phyloP scores from a whole-genome alignment of 1,284 basidiomycete genomes.

The Porodaedalea pini region DNA sequence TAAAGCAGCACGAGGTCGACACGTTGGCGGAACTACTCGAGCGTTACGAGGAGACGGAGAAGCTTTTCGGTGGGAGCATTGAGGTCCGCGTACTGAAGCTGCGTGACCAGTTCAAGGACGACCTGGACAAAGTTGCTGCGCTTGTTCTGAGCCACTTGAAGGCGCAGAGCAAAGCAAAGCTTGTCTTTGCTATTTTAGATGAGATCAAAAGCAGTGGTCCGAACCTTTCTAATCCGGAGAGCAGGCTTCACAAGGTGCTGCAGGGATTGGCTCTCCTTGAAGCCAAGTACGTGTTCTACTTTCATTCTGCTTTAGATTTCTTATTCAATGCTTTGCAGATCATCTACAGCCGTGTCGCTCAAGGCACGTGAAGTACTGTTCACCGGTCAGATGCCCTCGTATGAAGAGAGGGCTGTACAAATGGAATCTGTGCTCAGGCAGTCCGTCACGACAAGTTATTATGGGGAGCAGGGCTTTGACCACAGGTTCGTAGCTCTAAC shows the following conservation, averaged over 20 bases:
- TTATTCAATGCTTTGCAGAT: slow-evolving; percentile 41
- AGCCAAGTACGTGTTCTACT: slow-evolving; percentile 58
- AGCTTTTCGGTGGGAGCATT: slow-evolving; percentile 88
- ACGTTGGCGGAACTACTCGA: slow-evolving; percentile 71
- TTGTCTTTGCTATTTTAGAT: slow-evolving; percentile 84
- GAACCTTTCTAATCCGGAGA: slow-evolving; percentile 71
- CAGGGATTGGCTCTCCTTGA: slow-evolving; percentile 83
- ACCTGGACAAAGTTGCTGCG: slow-evolving; percentile 84
- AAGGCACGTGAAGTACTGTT: slow-evolving; percentile 98
- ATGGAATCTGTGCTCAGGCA: slow-evolving; percentile 93
- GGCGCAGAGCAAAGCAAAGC: slow-evolving; percentile 88
- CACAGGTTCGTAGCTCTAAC: slow-evolving; percentile 42
- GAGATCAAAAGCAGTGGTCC: slow-evolving; percentile 78
- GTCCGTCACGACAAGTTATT: slow-evolving; percentile 83
- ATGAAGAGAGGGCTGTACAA: slow-evolving; percentile 89
- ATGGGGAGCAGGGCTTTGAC: slow-evolving; percentile 77
- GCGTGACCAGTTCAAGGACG: slow-evolving; percentile 89
- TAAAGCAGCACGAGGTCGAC: slow-evolving; percentile 85
- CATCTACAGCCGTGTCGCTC: slow-evolving; percentile 84
- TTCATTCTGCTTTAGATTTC: not conserved
- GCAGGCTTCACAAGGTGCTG: slow-evolving; percentile 66
- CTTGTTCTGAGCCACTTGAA: slow-evolving; percentile 95
- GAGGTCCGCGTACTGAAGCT: slow-evolving; percentile 90
- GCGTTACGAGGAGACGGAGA: slow-evolving; percentile 83
- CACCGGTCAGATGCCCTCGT: slow-evolving; percentile 93